These are phyloP conservation scores for Prunus yedoensis DNA, from an alignment of 331 rosid genomes.

Conservation along the genomic window DNA sequence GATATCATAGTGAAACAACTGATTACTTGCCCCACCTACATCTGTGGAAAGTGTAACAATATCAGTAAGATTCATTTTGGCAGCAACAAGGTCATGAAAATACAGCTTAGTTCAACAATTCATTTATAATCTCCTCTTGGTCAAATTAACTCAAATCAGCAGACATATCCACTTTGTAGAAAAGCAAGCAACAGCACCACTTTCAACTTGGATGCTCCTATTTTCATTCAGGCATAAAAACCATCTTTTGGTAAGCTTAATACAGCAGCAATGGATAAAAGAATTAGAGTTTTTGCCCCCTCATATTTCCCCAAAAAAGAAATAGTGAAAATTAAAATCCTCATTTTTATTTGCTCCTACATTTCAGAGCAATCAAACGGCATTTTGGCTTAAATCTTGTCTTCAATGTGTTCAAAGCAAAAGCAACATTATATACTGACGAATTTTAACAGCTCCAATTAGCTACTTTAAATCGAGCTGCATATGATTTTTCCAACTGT, in stretches of 20 bases:
- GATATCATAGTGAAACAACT: constrained; percentile 60
- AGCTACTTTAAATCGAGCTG: neutral
- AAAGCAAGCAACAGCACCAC: neutral
- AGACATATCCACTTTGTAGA: neutral
- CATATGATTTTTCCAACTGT: neutral
- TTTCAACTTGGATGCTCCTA: neutral
- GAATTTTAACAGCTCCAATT: too few relatives aligned
- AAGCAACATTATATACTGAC: neutral
- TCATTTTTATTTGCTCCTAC: neutral
- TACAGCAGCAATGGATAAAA: too few relatives aligned
- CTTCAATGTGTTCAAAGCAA: too few relatives aligned
- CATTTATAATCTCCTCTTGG: neutral
- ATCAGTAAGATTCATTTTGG: neutral
- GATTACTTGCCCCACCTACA: constrained; percentile 10
- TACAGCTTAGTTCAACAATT: neutral
- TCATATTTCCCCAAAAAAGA: too few relatives aligned
- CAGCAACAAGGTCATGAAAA: neutral
- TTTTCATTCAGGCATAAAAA: neutral
- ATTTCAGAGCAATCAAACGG: neutral
- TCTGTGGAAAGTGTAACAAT: constrained; percentile 15
- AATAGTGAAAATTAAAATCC: neutral
- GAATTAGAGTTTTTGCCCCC: too few relatives aligned
- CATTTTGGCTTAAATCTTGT: neutral
- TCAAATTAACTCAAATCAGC: neutral
- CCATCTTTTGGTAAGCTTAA: neutral